Evolutionary conservation across 202 grass and related monocot genomes (phyloP), one percentile per base, ranked within the genome.

Genomic region (Alloteropsis angusta): DNA sequence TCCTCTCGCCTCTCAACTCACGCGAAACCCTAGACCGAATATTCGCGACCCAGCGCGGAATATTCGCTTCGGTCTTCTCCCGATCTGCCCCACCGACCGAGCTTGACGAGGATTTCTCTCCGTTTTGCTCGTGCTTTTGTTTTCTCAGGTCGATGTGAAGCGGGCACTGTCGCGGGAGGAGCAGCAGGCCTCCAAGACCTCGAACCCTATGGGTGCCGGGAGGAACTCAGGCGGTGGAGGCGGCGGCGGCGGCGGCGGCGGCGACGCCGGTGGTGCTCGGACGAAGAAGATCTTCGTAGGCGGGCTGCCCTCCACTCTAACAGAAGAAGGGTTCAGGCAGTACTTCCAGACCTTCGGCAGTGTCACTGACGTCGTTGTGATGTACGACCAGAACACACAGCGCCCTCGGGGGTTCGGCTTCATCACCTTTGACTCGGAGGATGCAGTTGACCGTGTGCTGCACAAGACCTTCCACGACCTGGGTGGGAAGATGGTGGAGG

Each of bases 201-300:
- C 79, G 22, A 99, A 96, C 76, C 92, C 90, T 66, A 84, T 63
- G 68, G 64, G 75, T 68, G 57, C 17, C 6, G 86, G 85, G 52
- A 88, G 92, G 37, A 76, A 89, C 47, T 35, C 60, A 30, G 28
- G 28, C 13, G 87, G 81, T 6, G 93, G 84, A 0, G 83, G 77
- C 3, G 75, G 68, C 0, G 77, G 64, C 1, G 77, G 82, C 0
- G 79, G 61, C 8, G 62, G 65, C 0, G 87, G 78, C 10, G 79
- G 75, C 1, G 86, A 88, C 32, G 77, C 65, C 0, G 22, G 77
- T 17, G 86, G 86, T 65, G 77, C 84, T 15, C 74, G 92, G 67
- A 96, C 92, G 30, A 99, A 99, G 79, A 99, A 99, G 79, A 96
- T 99, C 63, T 99, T 99, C 21, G 96, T 99, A 4, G 96, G 96